Evolutionary conservation across 2,329 filamentous ascomycete species (phyloP).

Genomic region (Hyphodiscus sp.): DNA sequence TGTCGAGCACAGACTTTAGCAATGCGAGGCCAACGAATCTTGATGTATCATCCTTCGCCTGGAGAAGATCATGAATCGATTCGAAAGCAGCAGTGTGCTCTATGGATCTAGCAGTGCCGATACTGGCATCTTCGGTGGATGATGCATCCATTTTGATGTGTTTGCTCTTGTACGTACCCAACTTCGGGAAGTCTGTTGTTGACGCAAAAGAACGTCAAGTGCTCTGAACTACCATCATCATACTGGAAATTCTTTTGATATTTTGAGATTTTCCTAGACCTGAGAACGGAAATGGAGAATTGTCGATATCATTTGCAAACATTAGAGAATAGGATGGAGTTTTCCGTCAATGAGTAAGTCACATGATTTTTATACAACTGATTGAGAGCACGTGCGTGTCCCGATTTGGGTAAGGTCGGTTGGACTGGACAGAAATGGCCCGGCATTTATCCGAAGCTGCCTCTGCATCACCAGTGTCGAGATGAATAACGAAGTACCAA

Average conservation of each 20-base stretch:
- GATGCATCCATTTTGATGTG: not conserved
- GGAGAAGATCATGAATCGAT: slow-evolving; percentile 50
- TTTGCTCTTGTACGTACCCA: too few species aligned
- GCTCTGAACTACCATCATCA: too few species aligned
- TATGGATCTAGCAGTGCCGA: slow-evolving; percentile 1
- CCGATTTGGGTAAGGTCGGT: too few species aligned
- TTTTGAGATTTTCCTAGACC: not conserved
- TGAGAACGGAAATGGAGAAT: not conserved
- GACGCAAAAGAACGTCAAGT: too few species aligned
- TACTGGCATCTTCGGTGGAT: not conserved
- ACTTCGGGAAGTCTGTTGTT: too few species aligned
- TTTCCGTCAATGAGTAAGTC: too few species aligned
- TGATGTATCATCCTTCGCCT: slow-evolving; percentile 58
- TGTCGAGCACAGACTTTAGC: slow-evolving; percentile 60
- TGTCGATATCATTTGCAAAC: not conserved
- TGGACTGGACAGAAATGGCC: too few species aligned
- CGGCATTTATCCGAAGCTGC: too few species aligned
- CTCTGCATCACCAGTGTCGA: too few species aligned
- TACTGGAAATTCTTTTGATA: not conserved
- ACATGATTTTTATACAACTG: too few species aligned
- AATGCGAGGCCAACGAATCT: slow-evolving; percentile 62
- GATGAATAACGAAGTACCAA: not conserved
- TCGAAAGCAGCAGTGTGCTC: slow-evolving; percentile 31
- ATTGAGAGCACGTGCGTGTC: too few species aligned
- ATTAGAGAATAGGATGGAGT: too few species aligned